A percentile compares a stretch with the other conserved stretches of the same genome.
Conservation (phyloP, 2,329 filamentous ascomycete genomes). For the Curvularia hawaiiensis region DNA sequence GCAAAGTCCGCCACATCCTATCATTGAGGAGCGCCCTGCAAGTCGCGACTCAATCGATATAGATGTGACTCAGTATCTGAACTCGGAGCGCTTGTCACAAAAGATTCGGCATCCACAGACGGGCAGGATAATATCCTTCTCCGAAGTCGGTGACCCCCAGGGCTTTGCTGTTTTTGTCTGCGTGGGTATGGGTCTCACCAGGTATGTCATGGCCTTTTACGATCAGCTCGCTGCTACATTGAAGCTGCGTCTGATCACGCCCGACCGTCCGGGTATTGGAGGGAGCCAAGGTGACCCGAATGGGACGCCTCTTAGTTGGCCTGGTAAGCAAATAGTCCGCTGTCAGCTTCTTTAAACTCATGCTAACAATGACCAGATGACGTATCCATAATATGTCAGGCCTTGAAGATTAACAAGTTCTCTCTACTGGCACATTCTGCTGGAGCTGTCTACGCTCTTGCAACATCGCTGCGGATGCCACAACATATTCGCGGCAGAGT, state of each 20-base stretch:
- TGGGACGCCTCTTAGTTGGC: constrained; percentile 90
- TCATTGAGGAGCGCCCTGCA: constrained; percentile 72
- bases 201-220: constrained; percentile 96
- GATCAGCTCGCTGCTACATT: constrained; percentile 91
- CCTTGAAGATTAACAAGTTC: constrained; percentile 91
- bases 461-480: constrained; percentile 92
- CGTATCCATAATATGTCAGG: constrained; percentile 90
- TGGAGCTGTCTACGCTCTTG: constrained; percentile 95
- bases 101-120: constrained; percentile 86
- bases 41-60: constrained; percentile 89
- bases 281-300: constrained; percentile 87
- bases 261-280: constrained; percentile 91
- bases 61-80: constrained; percentile 83
- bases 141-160: constrained; percentile 90
- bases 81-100: constrained; percentile 82
- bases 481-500: constrained; percentile 94
- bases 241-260: constrained; percentile 87
- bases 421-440: constrained; percentile 96
- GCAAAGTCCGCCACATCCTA: constrained; percentile 49
- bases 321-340: constrained; percentile 63
- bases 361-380: constrained; percentile 61
- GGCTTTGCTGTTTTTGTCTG: constrained; percentile 95
- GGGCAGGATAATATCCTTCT: constrained; percentile 89
- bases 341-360: constrained; percentile 45
- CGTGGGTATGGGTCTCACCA: constrained; percentile 95